Percentiles rank a stretch among this genome's conserved stretches.
phyloP scores from a whole-genome alignment of 1,284 basidiomycete species.

The Marasmius fiardii region DNA sequence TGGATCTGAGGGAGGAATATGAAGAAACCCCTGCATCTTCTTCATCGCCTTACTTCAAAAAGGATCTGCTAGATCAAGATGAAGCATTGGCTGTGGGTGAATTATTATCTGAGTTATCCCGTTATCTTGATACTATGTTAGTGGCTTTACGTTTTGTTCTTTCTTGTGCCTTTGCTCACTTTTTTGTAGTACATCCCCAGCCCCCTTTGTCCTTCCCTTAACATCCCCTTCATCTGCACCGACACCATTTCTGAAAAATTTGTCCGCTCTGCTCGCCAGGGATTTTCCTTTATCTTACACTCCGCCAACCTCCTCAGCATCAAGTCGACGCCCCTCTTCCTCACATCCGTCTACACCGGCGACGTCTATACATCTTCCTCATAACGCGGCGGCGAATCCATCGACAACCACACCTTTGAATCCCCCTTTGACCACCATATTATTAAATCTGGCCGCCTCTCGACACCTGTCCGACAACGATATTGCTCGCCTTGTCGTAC shows the following conservation, averaged over 20 bases:
- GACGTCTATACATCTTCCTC: background rate
- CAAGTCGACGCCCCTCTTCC: background rate
- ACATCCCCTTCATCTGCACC: slow-evolving; percentile 45
- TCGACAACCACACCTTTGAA: background rate
- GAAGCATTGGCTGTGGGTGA: slow-evolving; percentile 61
- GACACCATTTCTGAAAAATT: slow-evolving; percentile 52
- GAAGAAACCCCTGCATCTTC: slow-evolving; percentile 6
- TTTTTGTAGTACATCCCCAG: slow-evolving; percentile 45
- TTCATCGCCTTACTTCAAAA: slow-evolving; percentile 30
- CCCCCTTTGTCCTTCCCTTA: slow-evolving; percentile 52
- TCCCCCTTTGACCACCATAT: background rate
- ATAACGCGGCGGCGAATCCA: background rate
- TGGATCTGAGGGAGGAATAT: slow-evolving; percentile 62
- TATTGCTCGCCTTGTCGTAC: slow-evolving; percentile 49
- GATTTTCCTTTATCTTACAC: slow-evolving; percentile 30
- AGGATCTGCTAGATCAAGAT: slow-evolving; percentile 50
- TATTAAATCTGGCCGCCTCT: slow-evolving; percentile 25
- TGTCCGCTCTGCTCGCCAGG: slow-evolving; percentile 58
- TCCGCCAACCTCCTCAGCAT: background rate
- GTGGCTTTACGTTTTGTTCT: slow-evolving; percentile 28
- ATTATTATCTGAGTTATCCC: slow-evolving; percentile 52
- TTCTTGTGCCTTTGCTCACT: slow-evolving; percentile 2
- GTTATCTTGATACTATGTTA: slow-evolving; percentile 53
- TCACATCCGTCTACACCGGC: background rate
- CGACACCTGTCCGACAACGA: slow-evolving; percentile 48